Base-by-base conservation (phyloP, 2,329 filamentous ascomycete species). In the Teratosphaeria gauchensis region DNA sequence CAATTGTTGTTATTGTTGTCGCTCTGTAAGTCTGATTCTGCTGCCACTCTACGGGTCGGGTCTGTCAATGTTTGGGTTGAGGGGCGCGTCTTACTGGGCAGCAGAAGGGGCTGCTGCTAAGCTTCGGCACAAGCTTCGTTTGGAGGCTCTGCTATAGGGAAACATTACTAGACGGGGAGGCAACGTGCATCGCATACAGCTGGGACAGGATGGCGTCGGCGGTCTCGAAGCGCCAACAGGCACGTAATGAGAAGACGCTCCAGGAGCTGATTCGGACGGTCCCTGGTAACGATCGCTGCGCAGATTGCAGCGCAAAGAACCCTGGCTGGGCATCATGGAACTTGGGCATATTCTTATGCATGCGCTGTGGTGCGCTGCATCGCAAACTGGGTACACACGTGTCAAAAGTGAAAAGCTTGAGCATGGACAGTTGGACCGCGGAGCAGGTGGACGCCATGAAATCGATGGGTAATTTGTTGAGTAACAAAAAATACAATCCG, bases 391-490 rank as follows among this genome's bases (percentile, higher is more conserved):
- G 94, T 62, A 97, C 94, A 48, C 94, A 99, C 75, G 90, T 99
- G 63, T 96, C 92, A 65, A 99, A 99, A 75, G 91, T 99, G 78
- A 99, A 99, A 76, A 97, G 92, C 42, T 76, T 99, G 77, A 97
- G 89, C 74, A 97, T 99, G 92, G 94, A 99, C 76, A 94, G 88
- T 66, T 99, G 94, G 94, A 86, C 89, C 54, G 87, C 87, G 69
- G 94, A 97, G 61, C 94, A 99, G 77, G 92, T 99, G 63, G 94
- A 99, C 90, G 92, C 87, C 70, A 99, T 99, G 94, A 94, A 89
- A 77, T 88, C 87, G 69, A 87, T 90, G 67, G 94, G 94, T 69
- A 99, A 99, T 71, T 76, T 80, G 54, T 81, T 84, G 48, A 95
- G 90, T 58, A 99, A 99, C 78, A 87, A 88, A 72, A 83, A 85